Base-by-base conservation (phyloP, 306 rosid genomes). In the Medicago ruthenica region DNA sequence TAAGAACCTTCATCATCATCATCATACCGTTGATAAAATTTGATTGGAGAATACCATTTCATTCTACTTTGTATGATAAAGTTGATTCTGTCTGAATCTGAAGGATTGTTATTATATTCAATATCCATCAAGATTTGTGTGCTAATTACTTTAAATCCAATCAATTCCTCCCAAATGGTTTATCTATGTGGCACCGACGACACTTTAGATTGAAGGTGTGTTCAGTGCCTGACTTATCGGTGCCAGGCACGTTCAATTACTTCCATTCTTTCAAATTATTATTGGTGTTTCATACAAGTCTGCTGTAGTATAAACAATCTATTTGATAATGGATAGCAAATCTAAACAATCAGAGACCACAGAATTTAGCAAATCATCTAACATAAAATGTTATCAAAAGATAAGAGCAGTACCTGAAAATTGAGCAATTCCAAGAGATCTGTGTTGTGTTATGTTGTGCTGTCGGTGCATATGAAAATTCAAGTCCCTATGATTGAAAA, bases 391-490 rank as follows among this genome's bases (percentile, higher is more conserved):
- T 63, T 8, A 63, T 39, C 3, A 48, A 34, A 18, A 21, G 55
- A 37, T 12, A 61, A 71, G 8, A 1, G 48, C 2, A 14, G 31
- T 70, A 79, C 83, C 83, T 71, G 17, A 13, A 64, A 53, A 60
- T 22, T 71, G 78, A 63, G 67, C 45, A 50, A 72, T 63, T 63
- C 18, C 42, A 17, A 54, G 69, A 72, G 83, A 79, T 79, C 83
- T 50, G 48, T 8, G 9, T 9, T 18, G 40, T 55, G 7, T 9
- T 18, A 21, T 55, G 7, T 15, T 53, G 22, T 17, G 24, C 6
- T 18, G 27, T 54, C 68, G 68, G 68, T 47, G 36, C 10, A 37
- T n/a, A 27, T n/a, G 47, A 74, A 45, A 74, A 74, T 31, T 18
- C 1, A 57, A 48, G 42, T 68, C 48, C 36, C 42, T 31, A 5